Conservation (phyloP, 2,329 filamentous ascomycete species). For the Stagonosporopsis chrysanthemi region DNA sequence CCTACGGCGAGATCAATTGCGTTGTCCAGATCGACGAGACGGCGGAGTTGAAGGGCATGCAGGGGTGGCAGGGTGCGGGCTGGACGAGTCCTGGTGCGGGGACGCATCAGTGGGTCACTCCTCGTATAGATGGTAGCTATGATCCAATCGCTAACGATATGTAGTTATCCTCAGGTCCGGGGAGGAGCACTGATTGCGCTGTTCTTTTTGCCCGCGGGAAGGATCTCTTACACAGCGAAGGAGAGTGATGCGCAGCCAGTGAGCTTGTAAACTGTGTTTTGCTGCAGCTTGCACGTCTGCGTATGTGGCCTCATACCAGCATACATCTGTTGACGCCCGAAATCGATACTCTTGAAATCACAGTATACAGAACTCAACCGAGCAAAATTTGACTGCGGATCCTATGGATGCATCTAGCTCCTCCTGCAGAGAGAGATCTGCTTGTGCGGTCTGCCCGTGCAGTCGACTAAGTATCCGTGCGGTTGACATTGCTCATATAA, state of each 20-base stretch:
- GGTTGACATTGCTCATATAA: not conserved
- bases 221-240: conserved; percentile 60
- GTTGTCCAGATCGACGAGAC: conserved; percentile 59
- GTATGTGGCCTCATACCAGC: not conserved
- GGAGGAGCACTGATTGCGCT: conserved; percentile 60
- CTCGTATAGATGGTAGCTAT: not conserved
- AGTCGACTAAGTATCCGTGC: not conserved
- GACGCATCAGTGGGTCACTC: conserved; percentile 57
- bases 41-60: conserved; percentile 63
- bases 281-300: no score
- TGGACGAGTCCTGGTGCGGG: conserved; percentile 64
- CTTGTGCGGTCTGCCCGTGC: not conserved
- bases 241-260: conserved; percentile 40
- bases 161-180: conserved; percentile 59
- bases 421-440: not conserved
- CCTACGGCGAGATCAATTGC: conserved; percentile 65
- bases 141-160: not conserved
- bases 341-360: not conserved
- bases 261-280: not conserved
- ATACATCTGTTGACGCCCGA: not conserved
- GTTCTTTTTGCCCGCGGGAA: conserved; percentile 64
- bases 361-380: not conserved
- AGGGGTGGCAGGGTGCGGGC: conserved; percentile 63
- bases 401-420: not conserved
- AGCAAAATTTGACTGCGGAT: not conserved